phyloP scores from a whole-genome alignment of 768 basidiomycete species.

The Calocybe indica region DNA sequence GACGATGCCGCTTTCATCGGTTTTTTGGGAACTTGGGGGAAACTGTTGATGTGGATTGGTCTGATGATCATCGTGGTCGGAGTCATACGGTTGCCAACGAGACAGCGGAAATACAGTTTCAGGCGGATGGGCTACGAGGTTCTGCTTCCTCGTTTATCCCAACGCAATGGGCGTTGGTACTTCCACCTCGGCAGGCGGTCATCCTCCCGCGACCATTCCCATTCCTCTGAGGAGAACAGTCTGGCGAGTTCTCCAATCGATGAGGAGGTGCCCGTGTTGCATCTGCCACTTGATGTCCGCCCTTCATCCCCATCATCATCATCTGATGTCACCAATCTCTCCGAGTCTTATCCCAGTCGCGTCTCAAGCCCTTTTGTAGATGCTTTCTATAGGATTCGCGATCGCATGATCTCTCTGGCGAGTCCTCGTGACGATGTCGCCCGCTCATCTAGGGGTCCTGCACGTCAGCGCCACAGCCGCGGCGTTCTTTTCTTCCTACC shows the following conservation, averaged over 20 bases:
- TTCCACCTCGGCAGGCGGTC: constrained; percentile 58
- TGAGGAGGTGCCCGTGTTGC: constrained; percentile 49
- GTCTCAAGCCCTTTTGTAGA: constrained; percentile 45
- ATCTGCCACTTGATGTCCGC: constrained; percentile 55
- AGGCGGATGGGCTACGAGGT: constrained; percentile 73
- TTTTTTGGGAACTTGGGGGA: constrained; percentile 88
- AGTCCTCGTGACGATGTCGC: constrained; percentile 32
- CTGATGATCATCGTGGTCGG: constrained; percentile 67
- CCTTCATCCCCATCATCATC: constrained; percentile 52
- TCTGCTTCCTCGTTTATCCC: constrained; percentile 67
- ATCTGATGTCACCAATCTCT: constrained; percentile 32
- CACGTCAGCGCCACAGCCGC: constrained; percentile 42
- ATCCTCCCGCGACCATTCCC: constrained; percentile 40
- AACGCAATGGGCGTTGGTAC: constrained; percentile 68
- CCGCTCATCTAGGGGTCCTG: constrained; percentile 29
- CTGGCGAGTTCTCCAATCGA: constrained; percentile 37
- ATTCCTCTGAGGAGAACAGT: constrained; percentile 33
- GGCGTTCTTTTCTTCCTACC: constrained; percentile 80
- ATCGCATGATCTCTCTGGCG: constrained; percentile 45
- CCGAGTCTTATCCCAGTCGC: constrained; percentile 37
- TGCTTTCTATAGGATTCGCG: constrained; percentile 50
- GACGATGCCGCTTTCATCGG: constrained; percentile 97
- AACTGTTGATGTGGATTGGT: constrained; percentile 81
- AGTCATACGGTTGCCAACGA: constrained; percentile 51
- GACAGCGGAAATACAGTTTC: constrained; percentile 54